phyloP scores from a whole-genome alignment of 1,284 basidiomycete species.

The Puccinia horiana region DNA sequence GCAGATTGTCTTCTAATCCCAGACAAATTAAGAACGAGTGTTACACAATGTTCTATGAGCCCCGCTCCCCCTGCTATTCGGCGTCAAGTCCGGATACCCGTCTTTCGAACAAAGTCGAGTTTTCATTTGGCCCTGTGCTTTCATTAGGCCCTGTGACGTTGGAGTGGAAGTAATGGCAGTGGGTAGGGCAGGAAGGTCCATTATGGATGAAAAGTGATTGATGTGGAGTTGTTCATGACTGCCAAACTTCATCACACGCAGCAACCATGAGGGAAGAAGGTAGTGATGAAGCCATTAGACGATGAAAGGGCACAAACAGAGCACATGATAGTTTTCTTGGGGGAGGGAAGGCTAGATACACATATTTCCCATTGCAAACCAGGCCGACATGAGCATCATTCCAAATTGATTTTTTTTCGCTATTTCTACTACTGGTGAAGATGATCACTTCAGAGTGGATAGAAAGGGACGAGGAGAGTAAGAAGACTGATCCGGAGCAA shows the following conservation, averaged over 20 bases:
- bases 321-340: background rate
- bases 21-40: too few relatives aligned
- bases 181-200: too few relatives aligned
- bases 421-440: background rate
- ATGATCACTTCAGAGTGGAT: background rate
- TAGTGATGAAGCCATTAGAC: background rate
- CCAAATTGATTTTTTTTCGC: background rate
- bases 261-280: background rate
- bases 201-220: too few relatives aligned
- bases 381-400: background rate
- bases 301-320: background rate
- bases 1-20: too few relatives aligned
- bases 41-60: too few relatives aligned
- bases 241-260: background rate
- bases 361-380: background rate
- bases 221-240: background rate
- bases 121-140: too few relatives aligned
- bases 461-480: background rate
- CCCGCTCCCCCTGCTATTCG: too few relatives aligned
- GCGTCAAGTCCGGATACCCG: too few relatives aligned
- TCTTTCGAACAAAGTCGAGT: too few relatives aligned
- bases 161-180: too few relatives aligned
- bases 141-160: too few relatives aligned
- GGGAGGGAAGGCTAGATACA: background rate
- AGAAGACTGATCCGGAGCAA: background rate